A percentile compares a stretch with the other conserved stretches of the same genome.
phyloP scores from a whole-genome alignment of 1,284 basidiomycete species.

The Schizophyllum amplum region DNA sequence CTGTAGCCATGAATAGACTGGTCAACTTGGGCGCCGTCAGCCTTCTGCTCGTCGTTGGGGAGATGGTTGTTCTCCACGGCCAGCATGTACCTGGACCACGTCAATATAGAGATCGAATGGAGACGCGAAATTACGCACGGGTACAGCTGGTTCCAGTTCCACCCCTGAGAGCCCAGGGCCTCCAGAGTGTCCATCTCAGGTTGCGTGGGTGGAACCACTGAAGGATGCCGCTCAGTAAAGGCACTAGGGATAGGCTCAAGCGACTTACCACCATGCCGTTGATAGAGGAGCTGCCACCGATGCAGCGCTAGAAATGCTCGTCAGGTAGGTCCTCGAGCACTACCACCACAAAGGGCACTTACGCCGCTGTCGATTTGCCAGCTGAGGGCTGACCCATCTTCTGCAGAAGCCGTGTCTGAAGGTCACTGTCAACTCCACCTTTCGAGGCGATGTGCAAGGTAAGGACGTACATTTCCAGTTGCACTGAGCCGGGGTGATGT shows the following conservation, averaged over 20 bases:
- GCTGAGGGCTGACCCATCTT: background rate
- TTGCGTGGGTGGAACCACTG: slow-evolving; percentile 4
- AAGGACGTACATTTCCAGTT: background rate
- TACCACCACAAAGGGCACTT: background rate
- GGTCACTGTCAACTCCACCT: background rate
- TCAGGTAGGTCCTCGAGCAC: background rate
- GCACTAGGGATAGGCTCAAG: background rate
- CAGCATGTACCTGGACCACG: too few species aligned
- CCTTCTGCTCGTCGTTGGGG: slow-evolving; percentile 13
- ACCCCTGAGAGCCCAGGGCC: slow-evolving; percentile 14
- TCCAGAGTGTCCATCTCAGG: slow-evolving; percentile 14
- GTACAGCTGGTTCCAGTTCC: slow-evolving; percentile 10
- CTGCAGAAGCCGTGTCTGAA: background rate
- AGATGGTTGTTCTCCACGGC: slow-evolving; percentile 11
- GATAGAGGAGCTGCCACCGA: background rate
- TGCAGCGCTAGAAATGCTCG: background rate
- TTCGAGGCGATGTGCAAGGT: background rate
- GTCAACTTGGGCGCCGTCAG: slow-evolving; percentile 13
- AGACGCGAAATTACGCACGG: too few species aligned
- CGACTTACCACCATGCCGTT: background rate
- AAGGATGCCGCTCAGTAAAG: background rate
- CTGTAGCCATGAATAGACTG: slow-evolving; percentile 14
- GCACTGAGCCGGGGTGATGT: background rate
- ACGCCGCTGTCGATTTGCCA: background rate
- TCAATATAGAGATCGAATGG: too few species aligned